phyloP scores from a whole-genome alignment of 208 protist genomes.

The Leishmania turanica region DNA sequence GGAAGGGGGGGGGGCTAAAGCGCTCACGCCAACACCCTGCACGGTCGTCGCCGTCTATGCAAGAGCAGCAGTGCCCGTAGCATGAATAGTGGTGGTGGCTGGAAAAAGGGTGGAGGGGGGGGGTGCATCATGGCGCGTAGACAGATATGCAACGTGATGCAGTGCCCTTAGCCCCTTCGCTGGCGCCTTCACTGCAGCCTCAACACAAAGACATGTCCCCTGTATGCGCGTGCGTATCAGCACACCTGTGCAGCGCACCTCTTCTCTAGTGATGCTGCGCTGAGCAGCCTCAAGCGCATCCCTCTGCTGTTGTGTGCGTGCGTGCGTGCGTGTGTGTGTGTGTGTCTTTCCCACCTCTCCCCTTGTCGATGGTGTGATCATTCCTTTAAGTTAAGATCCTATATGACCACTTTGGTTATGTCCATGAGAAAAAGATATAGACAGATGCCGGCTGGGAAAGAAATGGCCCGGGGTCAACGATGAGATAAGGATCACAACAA shows the following conservation, averaged over 20 bases:
- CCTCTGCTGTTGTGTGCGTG: neutral
- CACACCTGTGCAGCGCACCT: neutral
- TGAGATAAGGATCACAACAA: neutral
- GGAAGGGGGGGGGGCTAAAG: neutral
- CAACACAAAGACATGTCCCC: neutral
- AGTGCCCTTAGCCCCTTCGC: neutral
- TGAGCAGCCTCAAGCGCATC: neutral
- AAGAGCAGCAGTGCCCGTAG: neutral
- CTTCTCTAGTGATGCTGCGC: neutral
- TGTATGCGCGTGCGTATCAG: neutral
- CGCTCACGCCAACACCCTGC: neutral
- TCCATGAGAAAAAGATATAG: neutral
- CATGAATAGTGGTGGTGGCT: no score
- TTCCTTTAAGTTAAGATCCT: neutral
- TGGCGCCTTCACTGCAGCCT: neutral
- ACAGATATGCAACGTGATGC: neutral
- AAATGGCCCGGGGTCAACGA: neutral
- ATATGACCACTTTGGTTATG: neutral
- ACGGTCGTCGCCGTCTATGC: neutral
- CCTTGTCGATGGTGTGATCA: neutral
- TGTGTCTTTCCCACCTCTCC: neutral
- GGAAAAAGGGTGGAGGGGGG: neutral
- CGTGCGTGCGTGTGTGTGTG: no score
- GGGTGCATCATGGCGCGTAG: neutral
- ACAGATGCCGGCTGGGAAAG: neutral